Base-by-base conservation (phyloP, 2,329 filamentous ascomycete genomes). In the Teratosphaeria pseudoeucalypti region DNA sequence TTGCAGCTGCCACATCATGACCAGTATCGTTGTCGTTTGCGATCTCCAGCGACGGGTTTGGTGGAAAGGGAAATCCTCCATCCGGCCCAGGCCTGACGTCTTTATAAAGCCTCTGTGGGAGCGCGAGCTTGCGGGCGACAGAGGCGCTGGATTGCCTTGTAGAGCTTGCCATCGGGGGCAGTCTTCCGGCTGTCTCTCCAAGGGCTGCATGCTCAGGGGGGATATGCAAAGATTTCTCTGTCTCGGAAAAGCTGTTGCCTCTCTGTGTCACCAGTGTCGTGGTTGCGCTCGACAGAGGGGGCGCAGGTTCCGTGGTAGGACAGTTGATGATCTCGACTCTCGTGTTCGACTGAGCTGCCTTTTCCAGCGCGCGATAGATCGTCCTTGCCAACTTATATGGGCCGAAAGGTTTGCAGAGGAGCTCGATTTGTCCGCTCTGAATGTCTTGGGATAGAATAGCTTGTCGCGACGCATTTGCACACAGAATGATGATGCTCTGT, bases 401-500 rank as follows among this genome's bases (percentile, higher is more conserved):
- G 1, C 64, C 64, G 49, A 66, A 64, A 0, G 64, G 64, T 54
- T 66, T 66, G 19, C 58, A 61, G 5, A 66, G 26, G 26, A 63
- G 32, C 47, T 62, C 65, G 3, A 66, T 62, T 32, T 59, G 60
- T 34, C n/a, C 47, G 26, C 65, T 63, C 19, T 60, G 58, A 37
- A 66, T 64, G 49, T 66, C 64, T 52, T 62, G 59, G 3, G 64
- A 55, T 39, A 66, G 49, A n/a, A 64, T 58, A 2, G 63, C 61
- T 60, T 66, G 63, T 34, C 64, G 57, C 34, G 70, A 66, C 5
- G 69, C 64, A 57, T 69, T 71, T 12, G 71, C 68, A 58, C 71
- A 73, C 3, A 74, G 60, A 11, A 74, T 65, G 39, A 74, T 66
- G 54, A 73, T 64, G 26, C 65, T 68, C 32, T 65, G 63, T 23